phyloP scores from a whole-genome alignment of 169 alveolate genomes.

The Plasmodium adleri region DNA sequence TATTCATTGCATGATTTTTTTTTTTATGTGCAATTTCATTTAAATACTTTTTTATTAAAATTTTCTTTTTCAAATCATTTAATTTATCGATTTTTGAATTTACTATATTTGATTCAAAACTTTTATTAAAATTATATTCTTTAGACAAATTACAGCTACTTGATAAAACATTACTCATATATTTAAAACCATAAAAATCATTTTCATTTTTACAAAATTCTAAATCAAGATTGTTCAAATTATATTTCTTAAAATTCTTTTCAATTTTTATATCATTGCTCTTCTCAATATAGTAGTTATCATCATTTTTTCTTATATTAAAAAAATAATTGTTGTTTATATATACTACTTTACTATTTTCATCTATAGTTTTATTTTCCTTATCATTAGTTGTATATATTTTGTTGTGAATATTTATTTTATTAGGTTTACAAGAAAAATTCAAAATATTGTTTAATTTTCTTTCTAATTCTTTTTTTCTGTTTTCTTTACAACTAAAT shows the following conservation, averaged over 20 bases:
- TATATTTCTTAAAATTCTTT: conserved; percentile 46
- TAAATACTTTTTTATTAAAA: conserved; percentile 61
- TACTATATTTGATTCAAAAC: conserved; percentile 50
- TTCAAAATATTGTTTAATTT: conserved; percentile 52
- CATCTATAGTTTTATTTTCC: conserved; percentile 39
- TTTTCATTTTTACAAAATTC: conserved; percentile 54
- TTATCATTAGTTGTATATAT: conserved; percentile 53
- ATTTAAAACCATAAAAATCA: conserved; percentile 57
- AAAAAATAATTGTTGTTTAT: conserved; percentile 68
- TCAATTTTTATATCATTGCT: conserved; percentile 5
- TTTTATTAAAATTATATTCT: conserved; percentile 29
- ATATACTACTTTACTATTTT: conserved; percentile 32
- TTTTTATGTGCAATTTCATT: conserved; percentile 37
- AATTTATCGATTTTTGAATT: conserved; percentile 38
- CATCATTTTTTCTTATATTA: conserved; percentile 27
- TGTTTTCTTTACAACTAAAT: conserved; percentile 1
- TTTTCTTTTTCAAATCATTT: conserved; percentile 44
- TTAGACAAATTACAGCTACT: conserved; percentile 55
- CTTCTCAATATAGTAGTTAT: conserved; percentile 23
- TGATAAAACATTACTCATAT: conserved; percentile 66
- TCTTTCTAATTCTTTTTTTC: conserved; percentile 30
- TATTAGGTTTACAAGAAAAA: conserved; percentile 42
- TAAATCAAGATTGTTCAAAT: conserved; percentile 46
- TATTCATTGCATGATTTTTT: conserved; percentile 7
- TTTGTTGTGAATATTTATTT: conserved; percentile 66